Conservation (phyloP, 2,329 filamentous ascomycete species). For the Fusarium pilosicola region DNA sequence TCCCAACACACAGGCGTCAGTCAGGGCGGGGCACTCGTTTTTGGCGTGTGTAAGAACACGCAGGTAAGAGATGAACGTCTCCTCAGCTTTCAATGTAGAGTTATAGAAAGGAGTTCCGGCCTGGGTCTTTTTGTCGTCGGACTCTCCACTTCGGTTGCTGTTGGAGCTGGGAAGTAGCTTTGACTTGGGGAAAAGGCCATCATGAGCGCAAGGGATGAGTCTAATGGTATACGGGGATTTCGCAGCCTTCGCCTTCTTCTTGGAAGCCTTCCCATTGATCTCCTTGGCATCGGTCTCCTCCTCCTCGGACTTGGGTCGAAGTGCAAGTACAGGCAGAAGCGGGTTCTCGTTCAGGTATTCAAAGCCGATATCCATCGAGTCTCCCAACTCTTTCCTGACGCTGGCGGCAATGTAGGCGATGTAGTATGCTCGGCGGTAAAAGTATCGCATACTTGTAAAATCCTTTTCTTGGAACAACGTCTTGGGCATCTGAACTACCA, state of each 20-base stretch:
- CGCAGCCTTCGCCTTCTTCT: slow-evolving; percentile 41
- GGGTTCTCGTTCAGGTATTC: slow-evolving; percentile 76
- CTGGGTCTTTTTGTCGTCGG: slow-evolving; percentile 54
- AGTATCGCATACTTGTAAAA: slow-evolving; percentile 91
- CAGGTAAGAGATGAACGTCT: slow-evolving; percentile 77
- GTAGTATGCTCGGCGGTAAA: slow-evolving; percentile 94
- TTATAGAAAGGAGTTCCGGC: slow-evolving; percentile 87
- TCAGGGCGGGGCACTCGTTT: slow-evolving; percentile 76
- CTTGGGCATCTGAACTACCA: slow-evolving; percentile 86
- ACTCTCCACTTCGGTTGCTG: slow-evolving; percentile 69
- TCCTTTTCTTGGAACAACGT: slow-evolving; percentile 92
- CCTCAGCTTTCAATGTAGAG: slow-evolving; percentile 81
- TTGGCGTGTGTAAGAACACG: slow-evolving; percentile 77
- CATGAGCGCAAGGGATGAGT: slow-evolving; percentile 79
- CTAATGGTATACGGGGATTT: slow-evolving; percentile 69
- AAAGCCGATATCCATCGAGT: slow-evolving; percentile 69
- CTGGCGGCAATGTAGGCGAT: slow-evolving; percentile 81
- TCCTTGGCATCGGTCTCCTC: slow-evolving; percentile 25
- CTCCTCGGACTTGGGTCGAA: slow-evolving; percentile 50
- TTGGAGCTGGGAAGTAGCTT: slow-evolving; percentile 78
- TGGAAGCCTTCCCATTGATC: slow-evolving; percentile 29
- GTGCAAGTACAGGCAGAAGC: slow-evolving; percentile 74
- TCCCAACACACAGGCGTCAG: slow-evolving; percentile 86
- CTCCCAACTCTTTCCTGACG: slow-evolving; percentile 67
- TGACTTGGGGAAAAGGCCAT: slow-evolving; percentile 72